Evolutionary conservation across 164 flowering plant genomes (phyloP), one percentile per base, ranked within the genome.

Genomic region (Stephania yunnanensis): DNA sequence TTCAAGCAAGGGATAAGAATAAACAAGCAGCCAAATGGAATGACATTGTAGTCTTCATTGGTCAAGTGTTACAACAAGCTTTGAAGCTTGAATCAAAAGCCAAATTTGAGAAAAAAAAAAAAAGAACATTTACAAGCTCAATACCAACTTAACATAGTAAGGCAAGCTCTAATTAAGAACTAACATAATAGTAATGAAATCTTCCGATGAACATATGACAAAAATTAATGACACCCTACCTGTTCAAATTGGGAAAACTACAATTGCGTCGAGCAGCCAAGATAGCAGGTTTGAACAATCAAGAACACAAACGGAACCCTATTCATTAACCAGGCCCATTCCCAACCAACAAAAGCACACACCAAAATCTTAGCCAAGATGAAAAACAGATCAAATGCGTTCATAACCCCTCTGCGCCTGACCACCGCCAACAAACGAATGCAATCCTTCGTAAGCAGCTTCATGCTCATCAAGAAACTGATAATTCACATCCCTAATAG

Each of bases 401-500:
- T 19, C 69, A 68, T 68, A 52, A 74, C 20, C 36, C 29, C 6
- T 17, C 61, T 12, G 58, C 58, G 48, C 48, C 52, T 17, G 30
- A 61, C 74, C 19, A 63, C 76, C 78, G 15, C 83, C 87, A 17
- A 70, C 84, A 13, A 79, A 81, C 1, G 86, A 81, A 71, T 81
- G 78, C 80, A 87, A 46, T 1, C 82, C 82, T 25, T 75, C 79
- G 29, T 73, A 77, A n/a, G 44, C 79, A 11, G 52, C 79, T 45
- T 78, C 85, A 19, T 46, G 45, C 76, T 83, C 85, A n/a, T 80
- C 76, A 12, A 74, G 48, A 68, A 72, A 82, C 48, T 46, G 76
- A 78, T 87, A 89, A 25, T 87, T 91, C 7, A 89, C 86, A 17
- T 73, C 73, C 88, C 91, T 88, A 75, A 90, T 46, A 7, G 75